Base-by-base conservation (phyloP, 192 early-diverging fungal genomes). In the Funneliformis mosseae region DNA sequence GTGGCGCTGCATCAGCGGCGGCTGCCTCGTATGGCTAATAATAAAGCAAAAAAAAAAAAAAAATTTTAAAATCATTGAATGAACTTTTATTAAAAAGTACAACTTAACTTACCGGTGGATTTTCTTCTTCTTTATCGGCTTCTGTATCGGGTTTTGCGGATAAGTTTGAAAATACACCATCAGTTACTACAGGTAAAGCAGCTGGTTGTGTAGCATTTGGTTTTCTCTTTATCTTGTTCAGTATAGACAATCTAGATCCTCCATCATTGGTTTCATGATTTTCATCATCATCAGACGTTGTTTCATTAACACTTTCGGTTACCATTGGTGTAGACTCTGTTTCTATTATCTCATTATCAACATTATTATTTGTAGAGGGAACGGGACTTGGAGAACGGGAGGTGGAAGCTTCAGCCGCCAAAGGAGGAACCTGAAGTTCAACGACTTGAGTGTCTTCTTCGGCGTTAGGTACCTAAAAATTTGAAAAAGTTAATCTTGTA, bases 21-120 rank as follows among this genome's bases (percentile, higher is more conserved):
- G 93, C 95, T 60, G 93, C 91, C 68, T 93, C 90, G 86, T 98
- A 98, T 62, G 84, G 80, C 84, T 85, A 46, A 64, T 38, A 16
- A 78, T 3, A n/a, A 33, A 23, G 33, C 33, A 33, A 18, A 48
- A 23, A 3, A 33, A 45, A 46, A 25, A 18, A 48, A 23, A 3
- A 33, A 45, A 46, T 11, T 39, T 23, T 46, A 18, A 75, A 25
- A 23, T 12, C 87, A 88, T 16, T 87, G 83, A 59, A 41, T 71
- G 23, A 23, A 62, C 1, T 46, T n/a, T 85, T 84, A 88, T 63
- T 10, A 83, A 61, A 83, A 80, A 81, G 61, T 81, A 84, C 14
- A 83, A 81, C 39, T 86, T 87, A 68, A 81, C 84, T 77, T 87
- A 90, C 89, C 38, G 89, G 89, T 21, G 89, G 85, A 21, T 83